Evolutionary conservation across 768 basidiomycete genomes (phyloP).

Genomic region (Gloeostereum incarnatum): DNA sequence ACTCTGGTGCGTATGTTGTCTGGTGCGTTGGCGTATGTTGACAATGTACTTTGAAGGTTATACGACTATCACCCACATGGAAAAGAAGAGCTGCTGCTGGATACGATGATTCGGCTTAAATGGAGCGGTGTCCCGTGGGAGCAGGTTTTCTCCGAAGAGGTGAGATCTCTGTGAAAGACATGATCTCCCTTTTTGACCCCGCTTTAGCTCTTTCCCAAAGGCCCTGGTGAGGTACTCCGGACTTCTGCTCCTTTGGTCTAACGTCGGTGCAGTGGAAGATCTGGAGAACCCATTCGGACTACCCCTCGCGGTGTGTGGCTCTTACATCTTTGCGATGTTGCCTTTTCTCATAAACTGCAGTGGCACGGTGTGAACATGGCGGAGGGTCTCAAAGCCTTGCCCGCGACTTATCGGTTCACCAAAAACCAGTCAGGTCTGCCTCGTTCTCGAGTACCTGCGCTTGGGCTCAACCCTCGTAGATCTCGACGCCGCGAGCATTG

Average conservation of each 20-base stretch:
- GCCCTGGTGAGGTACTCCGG: not conserved
- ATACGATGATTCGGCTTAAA: slow-evolving; percentile 45
- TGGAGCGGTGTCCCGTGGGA: slow-evolving; percentile 47
- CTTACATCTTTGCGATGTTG: not conserved
- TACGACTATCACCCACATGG: slow-evolving; percentile 43
- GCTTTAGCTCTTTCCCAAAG: not conserved
- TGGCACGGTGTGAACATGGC: slow-evolving; percentile 56
- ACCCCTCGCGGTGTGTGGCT: slow-evolving; percentile 21
- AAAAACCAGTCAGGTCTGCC: slow-evolving; percentile 43
- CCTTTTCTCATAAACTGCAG: slow-evolving; percentile 12
- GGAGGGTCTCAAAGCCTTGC: slow-evolving; percentile 46
- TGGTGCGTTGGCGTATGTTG: not conserved
- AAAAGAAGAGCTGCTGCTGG: slow-evolving; percentile 35
- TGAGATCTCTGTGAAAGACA: too few species aligned
- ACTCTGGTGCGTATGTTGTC: slow-evolving; percentile 34
- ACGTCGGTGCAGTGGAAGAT: slow-evolving; percentile 16
- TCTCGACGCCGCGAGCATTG: slow-evolving; percentile 36
- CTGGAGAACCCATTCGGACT: slow-evolving; percentile 36
- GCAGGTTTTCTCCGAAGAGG: slow-evolving; percentile 38
- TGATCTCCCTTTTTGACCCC: not conserved
- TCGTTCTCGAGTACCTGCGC: not conserved
- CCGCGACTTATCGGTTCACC: slow-evolving; percentile 44
- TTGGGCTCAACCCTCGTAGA: slow-evolving; percentile 18
- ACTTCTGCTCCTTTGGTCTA: not conserved
- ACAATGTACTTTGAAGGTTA: slow-evolving; percentile 23